phyloP scores from a whole-genome alignment of 495 filamentous ascomycete genomes.

The Aspergillus bridgeri region DNA sequence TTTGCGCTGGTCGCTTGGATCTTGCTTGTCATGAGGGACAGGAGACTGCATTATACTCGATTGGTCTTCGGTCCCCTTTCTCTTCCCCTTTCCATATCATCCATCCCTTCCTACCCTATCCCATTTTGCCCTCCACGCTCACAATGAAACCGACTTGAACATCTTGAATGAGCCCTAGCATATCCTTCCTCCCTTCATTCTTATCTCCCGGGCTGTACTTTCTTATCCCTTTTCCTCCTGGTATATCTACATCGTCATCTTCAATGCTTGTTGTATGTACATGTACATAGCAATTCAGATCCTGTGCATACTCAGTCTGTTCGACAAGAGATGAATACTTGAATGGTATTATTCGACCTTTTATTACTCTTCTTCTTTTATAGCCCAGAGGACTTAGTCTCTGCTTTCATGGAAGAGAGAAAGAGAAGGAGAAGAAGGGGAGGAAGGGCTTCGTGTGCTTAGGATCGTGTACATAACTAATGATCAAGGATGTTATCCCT shows the following conservation, averaged over 20 bases:
- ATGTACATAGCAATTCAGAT: background rate
- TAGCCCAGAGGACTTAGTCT: too few species aligned
- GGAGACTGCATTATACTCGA: background rate
- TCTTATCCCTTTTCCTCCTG: background rate
- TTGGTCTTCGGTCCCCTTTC: slow-evolving; percentile 1
- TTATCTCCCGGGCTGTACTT: background rate
- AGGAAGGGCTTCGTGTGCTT: too few species aligned
- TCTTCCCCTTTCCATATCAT: background rate
- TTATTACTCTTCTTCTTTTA: too few species aligned
- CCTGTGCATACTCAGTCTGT: background rate
- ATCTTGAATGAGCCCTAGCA: too few species aligned
- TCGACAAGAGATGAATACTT: background rate
- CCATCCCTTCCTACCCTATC: background rate
- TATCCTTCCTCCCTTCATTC: background rate
- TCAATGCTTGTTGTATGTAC: background rate
- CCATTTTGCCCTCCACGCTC: too few species aligned
- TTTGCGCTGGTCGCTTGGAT: background rate
- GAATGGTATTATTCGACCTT: background rate
- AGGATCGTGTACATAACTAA: too few species aligned
- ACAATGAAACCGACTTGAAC: background rate
- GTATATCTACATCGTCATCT: background rate
- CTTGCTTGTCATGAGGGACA: background rate
- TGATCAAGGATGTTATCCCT: too few species aligned
- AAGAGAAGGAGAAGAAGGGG: too few species aligned
- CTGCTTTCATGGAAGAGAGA: too few species aligned